Base-by-base conservation (phyloP, 1,284 basidiomycete species). In the Peniophora sp. region DNA sequence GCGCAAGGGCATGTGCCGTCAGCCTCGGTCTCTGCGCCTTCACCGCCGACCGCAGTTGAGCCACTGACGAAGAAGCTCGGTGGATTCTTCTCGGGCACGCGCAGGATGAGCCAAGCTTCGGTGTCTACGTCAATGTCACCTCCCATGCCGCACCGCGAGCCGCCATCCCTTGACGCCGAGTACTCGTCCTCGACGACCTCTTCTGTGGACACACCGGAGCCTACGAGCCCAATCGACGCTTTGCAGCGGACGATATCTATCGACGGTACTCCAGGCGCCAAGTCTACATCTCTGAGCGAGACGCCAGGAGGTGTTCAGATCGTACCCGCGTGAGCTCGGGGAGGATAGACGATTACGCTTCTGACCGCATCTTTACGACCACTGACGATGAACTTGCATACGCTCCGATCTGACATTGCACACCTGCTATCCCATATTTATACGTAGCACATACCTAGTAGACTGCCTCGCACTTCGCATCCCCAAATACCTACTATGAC, bases 61-160 rank as follows among this genome's bases (percentile, higher is more conserved):
- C 70, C 70, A 1, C 66, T 85, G 3, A 66, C 79, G 32, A 74
- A 74, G 57, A 87, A 84, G 66, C 59, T 89, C 38, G 81, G 83
- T 2, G 81, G 80, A 2, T 80, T 89, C 64, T 89, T 89, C 62
- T 70, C 74, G 52, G 70, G 79, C 44, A 69, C 79, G 10, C 50
- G 32, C 52, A 55, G 53, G 27, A 32, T 32, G 27, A 32, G 27
- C 27, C 27, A 32, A 12, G 27, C 27, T 32, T 32, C 27, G 27
- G 27, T 32, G 27, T 32, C 27, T 44, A 60, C 47, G 46, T 63
- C 56, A 10, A 41, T 82, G 20, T 48, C 51, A 12, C 27, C 27
- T 6, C 27, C 27, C 27, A 32, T 32, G 2, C 58, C 57, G 23
- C 58, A 56, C 41, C 63, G 62, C 27, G 66, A 71, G 52, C 56